Evolutionary conservation across 1,284 basidiomycete genomes (phyloP), one percentile per base, ranked within the genome.

Genomic region (Afroboletus lepidellus): DNA sequence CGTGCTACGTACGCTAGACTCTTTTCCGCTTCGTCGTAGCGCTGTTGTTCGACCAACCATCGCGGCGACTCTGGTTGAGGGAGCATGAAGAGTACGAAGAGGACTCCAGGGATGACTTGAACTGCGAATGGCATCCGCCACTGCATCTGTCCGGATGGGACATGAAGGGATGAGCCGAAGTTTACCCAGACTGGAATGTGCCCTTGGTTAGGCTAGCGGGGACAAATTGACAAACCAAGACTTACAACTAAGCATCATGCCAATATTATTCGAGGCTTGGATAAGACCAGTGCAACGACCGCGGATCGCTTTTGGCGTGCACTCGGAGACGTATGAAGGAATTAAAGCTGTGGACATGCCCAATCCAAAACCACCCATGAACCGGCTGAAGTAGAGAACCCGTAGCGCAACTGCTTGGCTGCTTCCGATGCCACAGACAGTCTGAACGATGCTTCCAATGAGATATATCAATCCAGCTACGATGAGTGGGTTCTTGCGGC

Each of bases 21-120:
- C 29, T 57, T 65, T 6, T 78, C 77, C 4, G 83, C 82, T 25
- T 74, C 67, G n/a, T 78, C 77, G 44, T 77, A 74, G 43, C 74
- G 70, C 50, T 75, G 74, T 54, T 77, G 75, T 59, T 79, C 76
- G 29, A 83, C 76, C 24, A 85, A 71, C 80, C 81, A 86, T 7
- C 84, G 75, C 3, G 82, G 82, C 2, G 81, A 80, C 56, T 85
- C 84, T 13, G 77, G 77, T 55, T 81, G 76, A 55, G 78, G 77
- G 29, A 76, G 51, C 69, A 81, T 78, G 8, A 72, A 68, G 44
- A 77, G 46, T 5, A 76, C 60, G 60, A 79, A 79, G 0, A 81
- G 51, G 8, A 77, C 64, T 8, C 79, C 80, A 4, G 81, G 81
- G 34, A 84, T 59, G 44, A 81, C 62, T 59, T 83, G 81, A 16